phyloP scores from a whole-genome alignment of 2,329 filamentous ascomycete genomes.

The Monosporascus sp. region DNA sequence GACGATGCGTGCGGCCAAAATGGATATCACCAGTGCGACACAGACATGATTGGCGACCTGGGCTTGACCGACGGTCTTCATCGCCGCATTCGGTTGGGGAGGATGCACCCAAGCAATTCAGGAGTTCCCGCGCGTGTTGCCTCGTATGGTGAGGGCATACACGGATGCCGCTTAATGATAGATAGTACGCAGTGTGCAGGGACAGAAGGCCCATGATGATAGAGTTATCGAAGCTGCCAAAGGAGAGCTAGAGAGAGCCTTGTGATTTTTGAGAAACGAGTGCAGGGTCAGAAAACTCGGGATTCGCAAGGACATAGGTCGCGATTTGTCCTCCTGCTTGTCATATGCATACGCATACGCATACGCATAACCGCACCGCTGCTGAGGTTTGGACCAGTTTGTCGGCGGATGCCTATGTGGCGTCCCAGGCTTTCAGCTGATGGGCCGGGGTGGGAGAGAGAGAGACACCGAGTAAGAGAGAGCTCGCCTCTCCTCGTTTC shows the following conservation, averaged over 20 bases:
- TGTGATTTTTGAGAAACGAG: neutral
- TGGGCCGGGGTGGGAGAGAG: too few relatives aligned
- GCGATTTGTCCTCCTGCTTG: neutral
- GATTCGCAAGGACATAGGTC: neutral
- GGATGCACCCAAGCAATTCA: neutral
- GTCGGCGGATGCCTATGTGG: too few relatives aligned
- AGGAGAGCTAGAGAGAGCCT: neutral
- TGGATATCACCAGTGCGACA: conserved; percentile 17
- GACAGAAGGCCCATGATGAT: neutral
- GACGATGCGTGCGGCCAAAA: conserved; percentile 15
- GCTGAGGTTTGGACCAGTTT: neutral
- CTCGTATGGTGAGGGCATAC: neutral
- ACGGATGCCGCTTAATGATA: neutral
- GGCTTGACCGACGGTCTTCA: conserved; percentile 5
- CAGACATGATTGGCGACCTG: conserved; percentile 16
- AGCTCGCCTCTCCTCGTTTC: too few relatives aligned
- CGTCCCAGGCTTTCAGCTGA: too few relatives aligned
- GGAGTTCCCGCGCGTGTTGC: neutral
- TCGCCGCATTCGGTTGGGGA: neutral
- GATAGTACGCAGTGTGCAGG: neutral
- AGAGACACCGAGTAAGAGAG: too few relatives aligned
- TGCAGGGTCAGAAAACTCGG: neutral
- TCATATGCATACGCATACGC: neutral
- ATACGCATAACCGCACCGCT: neutral
- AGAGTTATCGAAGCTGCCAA: neutral